A percentile compares a stretch with the other conserved stretches of the same genome.
These are phyloP conservation scores for Phialophora verrucosa DNA, from an alignment of 2,329 filamentous ascomycete genomes.

Conservation along the genomic window DNA sequence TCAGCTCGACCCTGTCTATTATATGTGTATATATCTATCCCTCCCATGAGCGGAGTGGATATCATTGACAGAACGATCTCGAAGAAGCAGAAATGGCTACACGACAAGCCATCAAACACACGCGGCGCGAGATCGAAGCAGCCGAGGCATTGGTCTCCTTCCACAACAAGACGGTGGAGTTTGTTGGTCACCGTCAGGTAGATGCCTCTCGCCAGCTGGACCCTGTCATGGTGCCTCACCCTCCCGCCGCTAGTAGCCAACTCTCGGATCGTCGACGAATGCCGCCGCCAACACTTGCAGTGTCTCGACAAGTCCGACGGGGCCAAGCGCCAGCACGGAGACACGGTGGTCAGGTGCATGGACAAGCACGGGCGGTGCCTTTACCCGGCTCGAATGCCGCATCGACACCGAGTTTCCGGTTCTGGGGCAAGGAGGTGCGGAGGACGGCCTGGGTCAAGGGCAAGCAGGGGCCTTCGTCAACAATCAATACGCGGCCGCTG, in stretches of 20 bases:
- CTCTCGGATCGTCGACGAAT: not conserved
- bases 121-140: conserved; percentile 1
- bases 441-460: not conserved
- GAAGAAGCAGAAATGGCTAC: not conserved
- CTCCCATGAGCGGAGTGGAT: not conserved
- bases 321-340: not conserved
- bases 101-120: not conserved
- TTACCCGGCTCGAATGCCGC: not conserved
- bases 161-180: not conserved
- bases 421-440: not conserved
- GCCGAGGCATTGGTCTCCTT: conserved; percentile 4
- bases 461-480: too few relatives aligned
- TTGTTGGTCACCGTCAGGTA: not conserved
- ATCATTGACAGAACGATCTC: not conserved
- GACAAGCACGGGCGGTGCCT: not conserved
- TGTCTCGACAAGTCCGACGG: not conserved
- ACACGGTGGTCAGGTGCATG: not conserved
- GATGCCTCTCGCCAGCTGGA: not conserved
- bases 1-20: not conserved
- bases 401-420: not conserved
- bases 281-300: not conserved
- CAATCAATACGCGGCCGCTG: not conserved
- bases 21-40: not conserved
- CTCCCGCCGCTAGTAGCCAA: not conserved
- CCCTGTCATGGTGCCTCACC: not conserved